These are phyloP conservation scores for Schwanniomyces vanrijiae DNA, from an alignment of 805 yeast species.

Conservation along the genomic window DNA sequence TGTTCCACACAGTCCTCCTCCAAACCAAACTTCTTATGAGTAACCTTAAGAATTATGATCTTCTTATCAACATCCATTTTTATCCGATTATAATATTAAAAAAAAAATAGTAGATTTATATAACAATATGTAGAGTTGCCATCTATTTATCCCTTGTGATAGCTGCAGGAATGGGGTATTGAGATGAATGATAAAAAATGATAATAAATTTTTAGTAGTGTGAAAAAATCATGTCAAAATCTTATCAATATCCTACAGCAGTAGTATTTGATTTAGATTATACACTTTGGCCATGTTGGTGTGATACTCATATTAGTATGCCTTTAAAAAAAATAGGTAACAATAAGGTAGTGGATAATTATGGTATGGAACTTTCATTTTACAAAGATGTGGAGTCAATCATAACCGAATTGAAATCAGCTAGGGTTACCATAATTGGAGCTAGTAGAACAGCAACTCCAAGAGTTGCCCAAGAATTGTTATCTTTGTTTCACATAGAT, in stretches of 20 bases:
- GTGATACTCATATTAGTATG: conserved; percentile 67
- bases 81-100: neutral
- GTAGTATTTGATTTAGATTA: conserved; percentile 77
- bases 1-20: conserved; percentile 7
- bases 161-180: conserved; percentile 7
- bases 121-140: conserved; percentile 1
- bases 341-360: conserved; percentile 46
- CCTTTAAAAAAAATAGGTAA: conserved; percentile 47
- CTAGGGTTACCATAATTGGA: conserved; percentile 54
- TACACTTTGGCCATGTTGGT: conserved; percentile 83
- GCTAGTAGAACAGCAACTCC: conserved; percentile 85
- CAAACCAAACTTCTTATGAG: conserved; percentile 6
- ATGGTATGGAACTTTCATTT: conserved; percentile 56
- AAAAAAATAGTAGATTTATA: neutral
- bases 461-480: conserved; percentile 64
- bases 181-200: neutral
- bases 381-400: conserved; percentile 71
- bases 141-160: conserved; percentile 1
- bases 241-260: conserved; percentile 32
- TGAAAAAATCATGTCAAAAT: neutral
- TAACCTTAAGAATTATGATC: conserved; percentile 11
- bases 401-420: conserved; percentile 48
- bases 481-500: conserved; percentile 52
- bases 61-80: conserved; percentile 6
- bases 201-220: neutral